Evolutionary conservation across 192 early-diverging fungal species (phyloP), one percentile per base, ranked within the genome.

Genomic region (Coemansia sp.): DNA sequence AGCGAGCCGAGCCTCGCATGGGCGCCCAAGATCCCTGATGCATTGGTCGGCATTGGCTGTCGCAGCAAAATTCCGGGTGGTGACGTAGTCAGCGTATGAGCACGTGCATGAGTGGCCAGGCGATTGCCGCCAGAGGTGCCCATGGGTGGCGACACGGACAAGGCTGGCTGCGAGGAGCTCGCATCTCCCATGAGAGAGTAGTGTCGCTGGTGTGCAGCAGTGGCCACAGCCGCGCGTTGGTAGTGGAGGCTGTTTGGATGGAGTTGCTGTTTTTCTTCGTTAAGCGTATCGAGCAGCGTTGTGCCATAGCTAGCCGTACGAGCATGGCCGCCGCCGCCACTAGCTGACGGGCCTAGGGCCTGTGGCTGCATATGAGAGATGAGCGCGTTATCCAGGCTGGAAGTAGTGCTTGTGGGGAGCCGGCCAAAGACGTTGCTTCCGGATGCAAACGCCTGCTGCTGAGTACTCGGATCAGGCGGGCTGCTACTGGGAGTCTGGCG

Each of bases 241-340:
- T 41, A 29, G 40, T 46, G 53, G 4, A 59, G 54, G 14, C 37
- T 40, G 16, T 11, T 21, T 21, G 36, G 54, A 14, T 64, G 44
- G 17, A 34, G 46, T 21, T 62, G 59, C 64, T 70, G 68, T 39
- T 67, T 71, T 34, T 74, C 75, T 44, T 83, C 80, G 67, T 83
- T 83, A 2, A 83, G 70, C 19, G 80, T 74, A 41, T 83, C 80
- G 4, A 83, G 80, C 56, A 83, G 75, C 42, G 80, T 77, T 2
- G 80, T 83, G 61, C 80, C 80, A 64, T 83, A 83, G 74, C 75
- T 77, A 33, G 75, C 80, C 5, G 75, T 83, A 39, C 80, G 75
- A 14, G 69, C 70, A 61, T 83, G 80, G 45, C 75, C 46, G 59
- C 63, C 62, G 4, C 74, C 69, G 50, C 70, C 60, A 34, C 62